Conservation (phyloP, 768 basidiomycete genomes). For the Pisolithus orientalis region DNA sequence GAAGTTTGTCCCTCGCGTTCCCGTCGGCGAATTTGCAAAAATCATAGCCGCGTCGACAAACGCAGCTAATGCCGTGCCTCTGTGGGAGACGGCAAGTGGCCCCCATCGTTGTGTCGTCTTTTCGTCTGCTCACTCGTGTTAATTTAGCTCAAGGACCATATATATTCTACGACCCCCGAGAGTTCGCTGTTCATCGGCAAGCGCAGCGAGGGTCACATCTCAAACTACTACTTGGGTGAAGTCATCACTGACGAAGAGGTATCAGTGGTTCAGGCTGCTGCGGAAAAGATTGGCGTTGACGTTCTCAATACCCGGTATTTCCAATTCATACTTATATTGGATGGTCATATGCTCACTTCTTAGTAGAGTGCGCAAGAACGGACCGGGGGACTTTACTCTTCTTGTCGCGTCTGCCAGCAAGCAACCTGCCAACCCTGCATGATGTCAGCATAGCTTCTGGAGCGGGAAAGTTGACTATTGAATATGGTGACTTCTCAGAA, state of each 20-base stretch:
- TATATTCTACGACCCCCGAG: conserved; percentile 65
- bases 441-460: conserved; percentile 37
- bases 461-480: conserved; percentile 51
- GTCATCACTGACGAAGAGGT: conserved; percentile 73
- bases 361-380: conserved; percentile 64
- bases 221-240: conserved; percentile 81
- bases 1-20: conserved; percentile 75
- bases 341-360: not conserved
- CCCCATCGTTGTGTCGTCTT: not conserved
- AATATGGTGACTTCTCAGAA: conserved; percentile 71
- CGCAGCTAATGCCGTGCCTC: conserved; percentile 41
- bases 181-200: conserved; percentile 73
- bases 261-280: conserved; percentile 62
- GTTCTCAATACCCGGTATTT: conserved; percentile 75
- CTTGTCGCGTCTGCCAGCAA: conserved; percentile 65
- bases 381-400: conserved; percentile 55
- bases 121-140: conserved; percentile 1
- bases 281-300: conserved; percentile 71
- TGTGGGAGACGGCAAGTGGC: conserved; percentile 57
- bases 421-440: conserved; percentile 34
- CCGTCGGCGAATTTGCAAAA: conserved; percentile 52
- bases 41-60: conserved; percentile 60
- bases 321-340: not conserved
- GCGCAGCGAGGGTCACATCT: conserved; percentile 67
- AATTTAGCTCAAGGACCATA: conserved; percentile 61